Evolutionary conservation across 306 rosid species (phyloP).

Genomic region (Cucurbita argyrosperma): DNA sequence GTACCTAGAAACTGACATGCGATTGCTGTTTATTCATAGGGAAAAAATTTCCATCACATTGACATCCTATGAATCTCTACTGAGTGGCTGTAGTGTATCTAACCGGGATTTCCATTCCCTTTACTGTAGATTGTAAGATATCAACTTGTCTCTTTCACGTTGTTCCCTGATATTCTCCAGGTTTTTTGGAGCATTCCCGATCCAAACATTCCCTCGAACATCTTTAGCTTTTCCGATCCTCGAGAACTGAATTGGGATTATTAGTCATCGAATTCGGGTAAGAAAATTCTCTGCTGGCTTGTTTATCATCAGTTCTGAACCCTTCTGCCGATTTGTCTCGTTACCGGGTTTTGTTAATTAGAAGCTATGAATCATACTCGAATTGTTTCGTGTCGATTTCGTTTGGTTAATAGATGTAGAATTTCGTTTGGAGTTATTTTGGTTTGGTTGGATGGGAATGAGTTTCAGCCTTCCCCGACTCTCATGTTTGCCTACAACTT

Average conservation of each 20-base stretch:
- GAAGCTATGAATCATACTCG: not conserved
- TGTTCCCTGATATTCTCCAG: not conserved
- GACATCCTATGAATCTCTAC: not conserved
- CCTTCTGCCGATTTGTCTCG: not conserved
- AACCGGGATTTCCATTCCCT: not conserved
- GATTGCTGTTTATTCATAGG: not conserved
- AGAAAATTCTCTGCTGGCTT: not conserved
- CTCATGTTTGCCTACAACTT: not conserved
- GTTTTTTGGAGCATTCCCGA: not conserved
- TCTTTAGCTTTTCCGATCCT: not conserved
- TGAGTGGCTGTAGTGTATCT: not conserved
- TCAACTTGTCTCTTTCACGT: not conserved
- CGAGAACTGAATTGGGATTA: not conserved
- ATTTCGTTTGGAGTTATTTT: not conserved
- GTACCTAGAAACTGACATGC: not conserved
- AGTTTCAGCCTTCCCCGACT: not conserved
- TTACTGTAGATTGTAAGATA: not conserved
- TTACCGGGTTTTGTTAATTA: not conserved
- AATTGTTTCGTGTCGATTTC: not conserved
- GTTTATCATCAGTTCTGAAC: not conserved
- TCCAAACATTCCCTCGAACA: not conserved
- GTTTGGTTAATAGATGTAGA: no score
- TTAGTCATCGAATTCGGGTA: not conserved
- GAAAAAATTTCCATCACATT: not conserved
- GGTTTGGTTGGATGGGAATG: not conserved